Evolutionary conservation across 768 basidiomycete species (phyloP), one percentile per base, ranked within the genome.

Genomic region (Termitomyces eurrhizus): DNA sequence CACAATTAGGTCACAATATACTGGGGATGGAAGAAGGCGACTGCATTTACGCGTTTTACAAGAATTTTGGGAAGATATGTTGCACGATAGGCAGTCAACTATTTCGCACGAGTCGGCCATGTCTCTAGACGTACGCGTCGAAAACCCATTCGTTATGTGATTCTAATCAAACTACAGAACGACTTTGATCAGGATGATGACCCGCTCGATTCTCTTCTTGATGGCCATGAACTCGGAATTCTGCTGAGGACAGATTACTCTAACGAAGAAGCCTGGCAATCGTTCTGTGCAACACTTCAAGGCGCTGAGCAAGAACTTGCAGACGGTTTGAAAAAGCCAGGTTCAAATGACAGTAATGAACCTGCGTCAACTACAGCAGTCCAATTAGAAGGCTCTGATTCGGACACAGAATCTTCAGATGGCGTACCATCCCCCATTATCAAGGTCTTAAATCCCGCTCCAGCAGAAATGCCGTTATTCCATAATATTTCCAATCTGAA

Each of bases 181-280:
- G 65, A 69, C 9, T 64, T 70, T 39, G 56, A 66, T 14, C 56
- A 66, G 52, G 87, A 87, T 66, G 68, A 70, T 9, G 89, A 90
- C 70, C 82, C 82, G 1, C 68, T 82, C 61, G 88, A 90, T 69
- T 68, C 67, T 53, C 64, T 81, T 36, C 69, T 74, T 24, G 77
- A 83, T 26, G 78, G 74, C 7, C 77, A 77, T 1, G 82, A 83
- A 59, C 66, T 84, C 45, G 89, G 89, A 14, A 66, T 92, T 60
- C 68, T 92, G 50, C 68, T 92, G n/a, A 85, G 91, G 42, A 87
- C 90, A 11, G 89, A 92, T 66, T 92, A 80, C 69, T 78, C 84
- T 9, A 73, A 89, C 68, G 87, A 91, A 37, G 74, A 75, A 7
- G 83, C 89, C 1, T 92, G 90, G 90, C 67, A 74, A 13, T 62